Base-by-base conservation (phyloP, 805 yeast species). In the Ogataea methylovora region DNA sequence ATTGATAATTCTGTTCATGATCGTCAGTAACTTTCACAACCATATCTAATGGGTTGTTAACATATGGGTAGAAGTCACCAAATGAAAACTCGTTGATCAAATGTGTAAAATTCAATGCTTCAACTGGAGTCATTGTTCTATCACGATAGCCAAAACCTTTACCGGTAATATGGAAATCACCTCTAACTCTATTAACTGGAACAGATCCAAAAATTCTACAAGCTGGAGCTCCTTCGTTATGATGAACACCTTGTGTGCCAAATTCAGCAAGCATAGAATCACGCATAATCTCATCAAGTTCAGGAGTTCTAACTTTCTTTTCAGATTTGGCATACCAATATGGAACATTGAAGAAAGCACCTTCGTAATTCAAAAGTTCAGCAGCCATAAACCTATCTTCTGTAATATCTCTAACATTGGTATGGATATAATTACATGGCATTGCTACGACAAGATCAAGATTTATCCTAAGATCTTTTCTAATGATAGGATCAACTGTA, bases 41-140 rank as follows among this genome's bases (percentile, higher is more conserved):
- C 30, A 67, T 67, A 55, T 92, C 97, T 42, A 92, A 67, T n/a
- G 96, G 94, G 51, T 90, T 90, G 45, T 80, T 70, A 42, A 88
- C 67, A 46, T 73, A 81, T 3, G 98, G 97, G 51, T 76, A 87
- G 56, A 82, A 87, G 24, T 76, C 84, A 11, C 98, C 98, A 59
- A 79, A 90, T 9, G 97, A 86, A 42, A 87, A 74, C 56, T 90
- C 97, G 39, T 74, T 73, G 39, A 92, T 79, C 5, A 76, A 75
- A 58, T 92, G 98, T 1, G 95, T 72, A 52, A 90, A 82, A 51
- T 90, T 84, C 38, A 84, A 59, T 16, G 68, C 59, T 26, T 74
- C 74, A 7, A 49, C 23, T 1, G 73, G 73, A 9, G 69, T 65
- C 28, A 59, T 57, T 30, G 72, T 61, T 38, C 73, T 57, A 40